Base-by-base conservation (phyloP, 768 basidiomycete species). In the Boletus tomentosulus region DNA sequence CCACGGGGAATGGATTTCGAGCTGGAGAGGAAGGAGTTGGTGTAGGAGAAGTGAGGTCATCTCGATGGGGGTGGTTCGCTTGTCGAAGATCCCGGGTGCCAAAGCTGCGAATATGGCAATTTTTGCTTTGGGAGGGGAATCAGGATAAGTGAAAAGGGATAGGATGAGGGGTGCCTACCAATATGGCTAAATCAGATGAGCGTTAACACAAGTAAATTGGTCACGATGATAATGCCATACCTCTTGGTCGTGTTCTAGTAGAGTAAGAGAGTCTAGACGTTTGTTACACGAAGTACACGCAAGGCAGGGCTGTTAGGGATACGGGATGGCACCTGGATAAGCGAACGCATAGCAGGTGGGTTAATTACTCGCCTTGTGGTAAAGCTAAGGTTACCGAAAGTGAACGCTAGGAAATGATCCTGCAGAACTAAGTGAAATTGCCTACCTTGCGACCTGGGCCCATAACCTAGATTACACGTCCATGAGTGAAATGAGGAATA, bases 381-480 rank as follows among this genome's bases (percentile, higher is more conserved):
- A 93, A 39, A 89, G 76, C 89, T 89, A 60, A 27, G 27, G 24
- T 38, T n/a, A 13, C 24, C 44, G 10, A 37, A 19, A 16, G 41
- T 55, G 50, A 57, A 42, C 30, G 53, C 37, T 7, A 27, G 15
- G 34, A 57, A 13, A 46, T 35, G 43, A 57, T 45, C 48, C 27
- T 45, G 50, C 34, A 37, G 31, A 25, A 33, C 25, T 31, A 43
- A 45, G 34, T 41, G 48, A 52, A 55, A 54, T 54, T 28, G 59
- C 80, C 63, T 65, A 91, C 92, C 82, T 87, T 92, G 66, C 92
- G 81, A 24, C 88, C 92, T 50, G 92, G 92, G 19, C 92, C 92
- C 76, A 94, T 83, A 30, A 81, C 82, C 88, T 91, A 60, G 53
- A 49, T 57, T 55, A 62, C 45, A 61, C 6, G 39, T 13, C 30